Base-by-base conservation (phyloP, 2,329 filamentous ascomycete species). In the Cercospora janseana region DNA sequence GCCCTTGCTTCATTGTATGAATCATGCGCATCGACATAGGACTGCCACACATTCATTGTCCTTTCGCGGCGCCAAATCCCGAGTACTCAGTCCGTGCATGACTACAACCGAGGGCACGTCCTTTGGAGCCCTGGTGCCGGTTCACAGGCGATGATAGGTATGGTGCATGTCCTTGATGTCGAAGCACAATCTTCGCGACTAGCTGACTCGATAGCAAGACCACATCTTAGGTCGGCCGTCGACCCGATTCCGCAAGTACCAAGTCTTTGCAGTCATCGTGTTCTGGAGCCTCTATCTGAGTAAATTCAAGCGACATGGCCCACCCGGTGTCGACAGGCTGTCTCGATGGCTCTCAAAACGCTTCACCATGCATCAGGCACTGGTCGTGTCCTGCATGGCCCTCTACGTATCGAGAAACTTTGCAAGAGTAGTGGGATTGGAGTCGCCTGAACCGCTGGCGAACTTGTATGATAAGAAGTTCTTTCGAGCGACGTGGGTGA, bases 401-500 rank as follows among this genome's bases (percentile, higher is more conserved):
- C 82, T 97, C 51, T 98, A 98, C 67, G 79, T 91, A 26, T 84
- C 87, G 24, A 87, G 91, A 51, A 97, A 98, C 72, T 94, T 98
- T 63, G 91, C 88, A 66, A 94, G 94, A 58, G 81, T 98, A 4
- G 80, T 95, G 51, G 88, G 90, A 3, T 81, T 98, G 44, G 90
- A 95, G 60, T 91, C 86, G 59, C 92, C 93, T 3, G 93, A 98
- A 63, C 93, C 93, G 15, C 79, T 98, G 65, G 87, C 91, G 23
- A 95, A 95, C 65, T 85, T 97, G 68, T 98, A 98, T 73, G 89
- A 88, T 47, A 79, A 88, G 44, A 84, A 87, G 21, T 98, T 94
- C 73, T 98, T 95, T 69, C 85, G 93, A 41, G 93, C 93, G 48
- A 98, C 93, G 66, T 98, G 93, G 93, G 82, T 97, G 12, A 84